Conservation (phyloP, 352 stramenopile genomes). For the Phytopythium sindhum region DNA sequence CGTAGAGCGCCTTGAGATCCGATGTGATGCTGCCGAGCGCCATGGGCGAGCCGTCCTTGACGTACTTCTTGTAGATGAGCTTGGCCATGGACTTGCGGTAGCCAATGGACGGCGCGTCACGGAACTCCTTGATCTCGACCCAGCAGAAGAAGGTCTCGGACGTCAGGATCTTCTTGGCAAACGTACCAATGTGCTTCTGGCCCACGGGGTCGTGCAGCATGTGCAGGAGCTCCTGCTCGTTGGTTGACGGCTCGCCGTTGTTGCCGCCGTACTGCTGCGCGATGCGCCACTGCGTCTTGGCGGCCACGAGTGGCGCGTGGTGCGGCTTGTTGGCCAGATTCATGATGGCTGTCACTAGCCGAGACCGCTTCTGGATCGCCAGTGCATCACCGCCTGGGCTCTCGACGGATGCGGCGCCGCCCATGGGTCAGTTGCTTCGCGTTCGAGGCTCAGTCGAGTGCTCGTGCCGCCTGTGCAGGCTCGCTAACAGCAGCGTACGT, state of each 20-base stretch:
- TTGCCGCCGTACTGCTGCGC: slow-evolving; percentile 42
- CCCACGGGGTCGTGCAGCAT: slow-evolving; percentile 77
- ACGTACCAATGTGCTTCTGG: slow-evolving; percentile 77
- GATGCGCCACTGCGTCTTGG: slow-evolving; percentile 81
- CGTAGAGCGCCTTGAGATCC: slow-evolving; percentile 63
- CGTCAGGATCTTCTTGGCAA: slow-evolving; percentile 81
- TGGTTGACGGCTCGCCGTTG: slow-evolving; percentile 40
- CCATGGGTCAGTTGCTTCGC: slow-evolving; percentile 11
- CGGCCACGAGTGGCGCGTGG: slow-evolving; percentile 62
- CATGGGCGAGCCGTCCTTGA: slow-evolving; percentile 73
- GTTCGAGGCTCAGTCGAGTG: background rate
- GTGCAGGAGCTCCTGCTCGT: slow-evolving; percentile 65
- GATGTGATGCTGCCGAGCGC: slow-evolving; percentile 71
- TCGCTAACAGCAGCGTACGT: background rate
- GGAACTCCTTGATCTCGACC: slow-evolving; percentile 85
- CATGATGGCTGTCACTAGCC: slow-evolving; percentile 45
- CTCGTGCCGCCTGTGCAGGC: background rate
- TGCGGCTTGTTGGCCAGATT: slow-evolving; percentile 61
- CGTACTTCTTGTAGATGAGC: slow-evolving; percentile 85
- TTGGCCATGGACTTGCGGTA: slow-evolving; percentile 77
- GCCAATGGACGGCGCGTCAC: slow-evolving; percentile 53
- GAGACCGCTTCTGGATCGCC: slow-evolving; percentile 42
- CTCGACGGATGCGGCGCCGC: slow-evolving; percentile 42
- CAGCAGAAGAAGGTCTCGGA: slow-evolving; percentile 85
- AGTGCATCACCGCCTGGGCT: slow-evolving; percentile 10